Percentiles rank a stretch among this genome's conserved stretches.
These are phyloP conservation scores for Kluyveromyces sp. DNA, from an alignment of 1,139 yeast species.

Conservation along the genomic window DNA sequence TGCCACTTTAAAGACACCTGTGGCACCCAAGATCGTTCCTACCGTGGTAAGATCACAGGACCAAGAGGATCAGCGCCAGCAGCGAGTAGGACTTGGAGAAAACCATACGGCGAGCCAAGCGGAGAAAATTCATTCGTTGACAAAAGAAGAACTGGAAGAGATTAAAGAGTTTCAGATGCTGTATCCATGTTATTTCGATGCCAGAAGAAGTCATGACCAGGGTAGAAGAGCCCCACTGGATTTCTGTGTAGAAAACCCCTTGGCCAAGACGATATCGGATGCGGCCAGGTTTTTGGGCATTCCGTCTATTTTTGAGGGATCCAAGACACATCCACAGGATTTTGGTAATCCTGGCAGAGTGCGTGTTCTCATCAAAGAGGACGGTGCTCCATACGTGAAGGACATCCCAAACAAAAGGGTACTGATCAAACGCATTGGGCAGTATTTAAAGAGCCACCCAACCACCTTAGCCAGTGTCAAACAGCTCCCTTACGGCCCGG, in stretches of 20 bases:
- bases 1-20: constrained; percentile 59
- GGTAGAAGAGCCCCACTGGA: constrained; percentile 73
- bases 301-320: constrained; percentile 56
- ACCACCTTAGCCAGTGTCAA: constrained; percentile 61
- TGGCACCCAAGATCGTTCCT: constrained; percentile 63
- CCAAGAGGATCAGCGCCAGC: constrained; percentile 26
- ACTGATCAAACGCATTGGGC: constrained; percentile 53
- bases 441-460: constrained; percentile 59
- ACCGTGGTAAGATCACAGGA: constrained; percentile 61
- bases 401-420: constrained; percentile 54
- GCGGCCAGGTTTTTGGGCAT: constrained; percentile 38
- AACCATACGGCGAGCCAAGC: constrained; percentile 17
- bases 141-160: constrained; percentile 40
- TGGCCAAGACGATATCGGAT: constrained; percentile 75
- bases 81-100: constrained; percentile 5
- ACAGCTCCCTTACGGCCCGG: constrained; percentile 47
- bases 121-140: constrained; percentile 24
- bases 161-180: constrained; percentile 63
- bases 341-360: constrained; percentile 96
- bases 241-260: constrained; percentile 75
- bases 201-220: constrained; percentile 61
- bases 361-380: constrained; percentile 56
- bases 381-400: constrained; percentile 35
- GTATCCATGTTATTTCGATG: constrained; percentile 91
- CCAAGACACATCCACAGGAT: constrained; percentile 91